Conservation (phyloP, 192 early-diverging fungal species). For the Backusella parvicylindrica region DNA sequence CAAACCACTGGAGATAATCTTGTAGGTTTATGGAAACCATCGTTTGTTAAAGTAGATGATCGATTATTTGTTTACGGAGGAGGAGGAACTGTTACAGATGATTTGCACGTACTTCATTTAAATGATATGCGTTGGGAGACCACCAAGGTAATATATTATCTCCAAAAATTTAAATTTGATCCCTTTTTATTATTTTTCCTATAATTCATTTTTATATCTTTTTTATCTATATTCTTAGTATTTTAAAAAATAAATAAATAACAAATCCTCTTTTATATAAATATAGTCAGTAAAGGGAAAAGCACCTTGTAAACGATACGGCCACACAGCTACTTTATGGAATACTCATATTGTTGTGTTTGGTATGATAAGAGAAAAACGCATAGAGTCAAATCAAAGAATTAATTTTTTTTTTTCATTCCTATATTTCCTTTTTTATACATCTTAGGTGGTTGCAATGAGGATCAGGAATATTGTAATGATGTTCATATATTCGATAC, state of each 20-base stretch:
- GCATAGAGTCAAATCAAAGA: too few relatives aligned
- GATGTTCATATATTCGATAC: slow-evolving; percentile 59
- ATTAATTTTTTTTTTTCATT: neutral
- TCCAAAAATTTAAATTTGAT: neutral
- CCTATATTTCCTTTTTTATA: neutral
- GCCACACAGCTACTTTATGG: slow-evolving; percentile 59
- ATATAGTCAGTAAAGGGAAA: slow-evolving; percentile 37
- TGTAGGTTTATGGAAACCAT: slow-evolving; percentile 53
- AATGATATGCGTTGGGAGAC: slow-evolving; percentile 50
- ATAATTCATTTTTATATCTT: neutral
- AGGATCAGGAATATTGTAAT: slow-evolving; percentile 52
- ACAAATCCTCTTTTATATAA: neutral
- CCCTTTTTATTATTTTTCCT: neutral
- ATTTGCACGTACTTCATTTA: slow-evolving; percentile 51
- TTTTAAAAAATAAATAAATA: neutral
- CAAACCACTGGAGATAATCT: slow-evolving; percentile 52
- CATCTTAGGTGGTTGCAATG: slow-evolving; percentile 49
- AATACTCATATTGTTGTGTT: slow-evolving; percentile 51
- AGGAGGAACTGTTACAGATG: slow-evolving; percentile 55
- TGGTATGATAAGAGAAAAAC: slow-evolving; percentile 38
- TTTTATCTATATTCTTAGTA: neutral
- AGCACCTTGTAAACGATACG: slow-evolving; percentile 53
- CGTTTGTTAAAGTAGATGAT: slow-evolving; percentile 49
- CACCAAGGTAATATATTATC: slow-evolving; percentile 32
- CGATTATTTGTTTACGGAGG: slow-evolving; percentile 54